These are phyloP conservation scores for Paramarasmius palmivorus DNA, from an alignment of 1,284 basidiomycete species.

Conservation along the genomic window DNA sequence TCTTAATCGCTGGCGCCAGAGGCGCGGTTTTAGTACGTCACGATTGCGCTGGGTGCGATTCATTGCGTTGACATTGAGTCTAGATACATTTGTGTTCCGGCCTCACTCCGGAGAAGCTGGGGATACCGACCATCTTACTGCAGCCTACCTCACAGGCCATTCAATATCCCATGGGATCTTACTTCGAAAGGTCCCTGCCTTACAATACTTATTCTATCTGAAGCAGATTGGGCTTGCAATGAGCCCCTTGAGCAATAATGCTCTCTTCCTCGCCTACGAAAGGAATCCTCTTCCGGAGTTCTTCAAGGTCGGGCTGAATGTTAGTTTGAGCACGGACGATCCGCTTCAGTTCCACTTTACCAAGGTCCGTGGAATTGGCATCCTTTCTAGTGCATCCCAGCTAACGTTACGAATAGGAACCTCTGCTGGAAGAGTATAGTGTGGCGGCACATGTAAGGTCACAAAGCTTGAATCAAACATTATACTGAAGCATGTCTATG, in stretches of 20 bases:
- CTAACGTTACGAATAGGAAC: constrained; percentile 59
- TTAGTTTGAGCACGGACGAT: constrained; percentile 96
- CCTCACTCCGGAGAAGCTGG: constrained; percentile 99
- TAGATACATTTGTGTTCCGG: constrained; percentile 95
- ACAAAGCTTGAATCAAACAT: constrained; percentile 1
- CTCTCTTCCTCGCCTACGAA: constrained; percentile 95
- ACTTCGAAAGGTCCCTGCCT: constrained; percentile 93
- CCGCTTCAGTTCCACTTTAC: constrained; percentile 97
- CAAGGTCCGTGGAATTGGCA: constrained; percentile 53
- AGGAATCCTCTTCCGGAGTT: constrained; percentile 97
- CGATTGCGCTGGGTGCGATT: not conserved
- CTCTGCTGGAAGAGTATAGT: constrained; percentile 95
- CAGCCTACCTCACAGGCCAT: constrained; percentile 94
- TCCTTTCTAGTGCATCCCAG: not conserved
- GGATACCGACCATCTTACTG: constrained; percentile 96
- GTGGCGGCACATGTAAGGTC: constrained; percentile 88
- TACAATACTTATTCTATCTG: constrained; percentile 93
- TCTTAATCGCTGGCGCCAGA: constrained; percentile 89
- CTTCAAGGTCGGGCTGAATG: constrained; percentile 95
- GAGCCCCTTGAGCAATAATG: constrained; percentile 98
- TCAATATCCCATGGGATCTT: constrained; percentile 99
- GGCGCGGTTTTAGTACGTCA: constrained; percentile 88
- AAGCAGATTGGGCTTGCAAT: constrained; percentile 98
- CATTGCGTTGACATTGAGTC: not conserved
- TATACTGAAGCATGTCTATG: constrained; percentile 11